Evolutionary conservation across 2,329 filamentous ascomycete genomes (phyloP), one percentile per base, ranked within the genome.

Genomic region (Fusarium lateritium): DNA sequence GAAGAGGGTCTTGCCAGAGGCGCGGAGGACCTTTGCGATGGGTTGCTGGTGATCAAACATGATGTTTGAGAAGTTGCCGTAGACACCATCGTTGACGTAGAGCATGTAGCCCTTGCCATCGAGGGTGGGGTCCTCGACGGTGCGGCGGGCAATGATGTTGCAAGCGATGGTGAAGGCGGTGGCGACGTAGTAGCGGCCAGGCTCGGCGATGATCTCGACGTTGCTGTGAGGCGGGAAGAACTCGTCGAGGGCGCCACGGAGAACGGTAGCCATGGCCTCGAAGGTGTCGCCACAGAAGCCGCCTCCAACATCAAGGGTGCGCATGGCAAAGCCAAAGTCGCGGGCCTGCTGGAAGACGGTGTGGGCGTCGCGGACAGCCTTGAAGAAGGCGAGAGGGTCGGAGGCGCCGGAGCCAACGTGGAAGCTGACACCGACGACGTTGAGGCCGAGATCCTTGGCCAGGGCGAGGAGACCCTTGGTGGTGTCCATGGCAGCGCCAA

Each of bases 31-130:
- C 81, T 92, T 93, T 57, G 95, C 93, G 45, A 92, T 82, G 2
- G 96, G 96, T 75, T 97, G 88, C 85, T 99, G 96, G 81, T 98
- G 96, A 77, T 98, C 96, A 79, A 98, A 99, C 85, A 98, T 97
- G 86, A 98, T 98, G 88, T 94, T 97, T 71, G 94, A 97, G 78
- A 99, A 98, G 84, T 98, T 98, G 76, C 96, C 96, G 77, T 99
- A 99, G 55, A 98, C 91, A 28, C 96, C 96, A 74, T 99, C 96
- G 78, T 99, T 99, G 79, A 98, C 84, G 80, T 99, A 99, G 46
- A 98, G 83, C 96, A 98, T 99, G 86, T 97, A 98, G 72, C 91
- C 93, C 65, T 89, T 90, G 66, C 87, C 85, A 51, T 85, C 85
- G 13, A 87, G 84, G 21, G 83, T 83, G 6, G 92, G 89, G 76